Base-by-base conservation (phyloP, 176 grass and related monocot species). In the Hsuehochloa calcarea region DNA sequence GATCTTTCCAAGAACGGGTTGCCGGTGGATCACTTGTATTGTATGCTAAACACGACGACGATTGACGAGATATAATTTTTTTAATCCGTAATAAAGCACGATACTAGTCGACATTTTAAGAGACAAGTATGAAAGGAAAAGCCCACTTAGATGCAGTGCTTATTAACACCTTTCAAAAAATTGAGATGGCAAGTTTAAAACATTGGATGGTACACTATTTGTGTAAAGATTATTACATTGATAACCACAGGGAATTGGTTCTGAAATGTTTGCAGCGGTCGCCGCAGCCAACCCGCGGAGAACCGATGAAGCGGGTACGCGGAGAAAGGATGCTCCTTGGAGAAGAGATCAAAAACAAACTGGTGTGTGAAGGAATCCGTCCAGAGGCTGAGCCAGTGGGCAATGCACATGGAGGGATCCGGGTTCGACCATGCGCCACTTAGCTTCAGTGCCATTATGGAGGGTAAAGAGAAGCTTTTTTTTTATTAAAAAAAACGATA, bases 351-450 rank as follows among this genome's bases (percentile, higher is more conserved):
- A 68, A 68, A 25, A 92, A 90, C 77, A 90, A 10, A 44, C 1
- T 44, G 43, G 3, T 44, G 43, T 44, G 80, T 7, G 80, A 89
- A 65, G 91, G 91, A 10, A 27, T 69, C 45, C 76, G 77, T 55
- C 64, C 75, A 90, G 81, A 80, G 41, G 41, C 76, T 90, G 47
- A 74, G 65, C 76, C 77, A 86, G 22, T 90, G 91, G 87, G 85
- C 77, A 69, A 69, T 76, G 87, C 19, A 81, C 84, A 85, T 92
- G 87, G 84, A 82, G 66, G 56, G 51, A 39, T 81, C 54, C 12
- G 64, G 77, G 12, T 89, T 92, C 74, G 34, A 68, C 17, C 76
- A 63, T 68, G 91, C 90, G 66, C 75, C 69, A 1, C 80, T 90
- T 38, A 92, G 87, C 65, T 86, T 75, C 10, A 47, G 47, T 70